Evolutionary conservation across 306 rosid genomes (phyloP).

Genomic region (Potentilla sterilis): DNA sequence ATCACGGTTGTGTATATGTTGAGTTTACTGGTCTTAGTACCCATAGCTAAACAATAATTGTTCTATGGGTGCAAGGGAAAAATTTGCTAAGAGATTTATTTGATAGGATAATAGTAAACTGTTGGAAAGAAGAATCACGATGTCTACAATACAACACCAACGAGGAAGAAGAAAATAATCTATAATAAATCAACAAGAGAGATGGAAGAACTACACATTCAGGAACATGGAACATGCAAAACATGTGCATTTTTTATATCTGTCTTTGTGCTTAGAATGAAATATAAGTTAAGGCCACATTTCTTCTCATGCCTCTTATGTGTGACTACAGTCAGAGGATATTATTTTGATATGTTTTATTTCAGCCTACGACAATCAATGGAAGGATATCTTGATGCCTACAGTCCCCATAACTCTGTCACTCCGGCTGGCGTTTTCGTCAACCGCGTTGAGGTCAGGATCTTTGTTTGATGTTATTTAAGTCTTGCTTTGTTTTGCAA

Average conservation of each 20-base stretch:
- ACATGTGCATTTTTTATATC: not conserved
- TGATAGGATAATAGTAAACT: not conserved
- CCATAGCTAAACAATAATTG: not conserved
- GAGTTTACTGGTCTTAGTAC: not conserved
- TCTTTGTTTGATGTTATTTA: constrained; percentile 28
- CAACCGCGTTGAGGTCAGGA: constrained; percentile 84
- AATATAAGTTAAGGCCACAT: not conserved
- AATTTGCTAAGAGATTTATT: not conserved
- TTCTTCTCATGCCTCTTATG: not conserved
- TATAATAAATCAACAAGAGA: not conserved
- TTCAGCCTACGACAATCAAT: constrained; percentile 85
- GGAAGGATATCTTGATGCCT: constrained; percentile 91
- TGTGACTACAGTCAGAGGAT: not conserved
- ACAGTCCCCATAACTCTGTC: constrained; percentile 59
- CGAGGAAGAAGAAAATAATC: not conserved
- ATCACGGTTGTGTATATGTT: not conserved
- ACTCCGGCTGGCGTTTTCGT: constrained; percentile 88
- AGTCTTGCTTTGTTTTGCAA: constrained; percentile 9
- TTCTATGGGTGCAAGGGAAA: not conserved
- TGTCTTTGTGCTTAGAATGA: not conserved
- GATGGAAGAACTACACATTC: not conserved
- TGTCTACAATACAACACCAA: not conserved
- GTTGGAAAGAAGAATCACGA: not conserved
- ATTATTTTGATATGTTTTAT: constrained; percentile 12
- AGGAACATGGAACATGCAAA: not conserved